Conservation (phyloP, 1,284 basidiomycete genomes). For the Sporisorium graminicola region DNA sequence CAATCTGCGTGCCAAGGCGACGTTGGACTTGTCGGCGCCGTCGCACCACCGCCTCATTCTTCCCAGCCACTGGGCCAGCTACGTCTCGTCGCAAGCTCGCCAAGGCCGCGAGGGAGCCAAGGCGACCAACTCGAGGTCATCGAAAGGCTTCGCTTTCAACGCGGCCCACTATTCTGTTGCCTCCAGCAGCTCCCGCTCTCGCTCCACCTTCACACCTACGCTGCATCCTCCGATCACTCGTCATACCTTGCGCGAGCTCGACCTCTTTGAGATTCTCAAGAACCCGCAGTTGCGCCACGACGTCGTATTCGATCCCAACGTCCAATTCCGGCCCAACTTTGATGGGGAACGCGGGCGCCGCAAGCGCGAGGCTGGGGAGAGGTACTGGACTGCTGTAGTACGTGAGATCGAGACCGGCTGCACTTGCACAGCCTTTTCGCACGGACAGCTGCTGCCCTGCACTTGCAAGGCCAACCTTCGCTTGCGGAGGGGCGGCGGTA, state of each 20-base stretch:
- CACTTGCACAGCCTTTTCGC: conserved; percentile 82
- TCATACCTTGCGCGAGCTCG: conserved; percentile 84
- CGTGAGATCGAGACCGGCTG: conserved; percentile 84
- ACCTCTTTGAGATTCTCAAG: conserved; percentile 84
- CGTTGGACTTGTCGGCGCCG: conserved; percentile 32
- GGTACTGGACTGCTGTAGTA: conserved; percentile 85
- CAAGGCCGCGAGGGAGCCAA: conserved; percentile 20
- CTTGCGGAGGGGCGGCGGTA: conserved; percentile 1
- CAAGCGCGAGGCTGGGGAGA: conserved; percentile 81
- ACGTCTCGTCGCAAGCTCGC: conserved; percentile 25
- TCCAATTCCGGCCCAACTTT: conserved; percentile 71
- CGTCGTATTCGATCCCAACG: conserved; percentile 78
- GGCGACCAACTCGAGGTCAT: conserved; percentile 5
- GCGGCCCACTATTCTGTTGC: conserved; percentile 18
- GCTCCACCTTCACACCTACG: conserved; percentile 72
- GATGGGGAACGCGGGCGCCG: conserved; percentile 74
- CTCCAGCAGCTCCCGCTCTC: conserved; percentile 28
- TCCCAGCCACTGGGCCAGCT: conserved; percentile 42
- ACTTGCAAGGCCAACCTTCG: conserved; percentile 64
- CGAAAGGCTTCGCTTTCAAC: conserved; percentile 25
- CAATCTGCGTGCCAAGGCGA: conserved; percentile 49
- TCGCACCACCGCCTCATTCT: conserved; percentile 46
- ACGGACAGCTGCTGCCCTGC: conserved; percentile 53
- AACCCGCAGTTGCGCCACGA: conserved; percentile 93
- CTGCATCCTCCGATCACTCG: conserved; percentile 83